A percentile compares a stretch with the other conserved stretches of the same genome.
phyloP scores from a whole-genome alignment of 306 rosid species.

The Malus orientalis region DNA sequence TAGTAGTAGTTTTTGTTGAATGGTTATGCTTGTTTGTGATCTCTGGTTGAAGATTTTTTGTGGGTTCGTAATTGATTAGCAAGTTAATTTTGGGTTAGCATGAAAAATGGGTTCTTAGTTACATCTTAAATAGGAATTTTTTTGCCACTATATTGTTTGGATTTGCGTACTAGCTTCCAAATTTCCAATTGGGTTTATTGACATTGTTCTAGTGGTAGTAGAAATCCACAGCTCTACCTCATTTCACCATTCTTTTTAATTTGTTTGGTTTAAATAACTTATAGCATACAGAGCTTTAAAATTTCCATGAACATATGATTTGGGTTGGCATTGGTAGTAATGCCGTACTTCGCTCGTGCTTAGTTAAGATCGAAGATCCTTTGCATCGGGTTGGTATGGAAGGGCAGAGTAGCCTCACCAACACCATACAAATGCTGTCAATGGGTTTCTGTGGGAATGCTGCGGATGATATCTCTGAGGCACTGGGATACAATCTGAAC shows the following conservation, averaged over 20 bases:
- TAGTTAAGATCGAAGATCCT: not conserved
- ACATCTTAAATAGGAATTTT: no score
- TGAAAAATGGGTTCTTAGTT: not conserved
- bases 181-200: not conserved
- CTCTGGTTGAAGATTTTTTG: not conserved
- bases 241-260: not conserved
- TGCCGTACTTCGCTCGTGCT: slow-evolving; percentile 8
- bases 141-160: no score
- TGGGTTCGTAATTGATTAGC: not conserved
- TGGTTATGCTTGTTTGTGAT: not conserved
- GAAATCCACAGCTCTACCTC: not conserved
- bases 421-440: slow-evolving; percentile 17
- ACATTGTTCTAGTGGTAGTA: not conserved
- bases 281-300: not conserved
- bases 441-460: slow-evolving; percentile 18
- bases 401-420: slow-evolving; percentile 32
- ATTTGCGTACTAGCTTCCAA: not conserved
- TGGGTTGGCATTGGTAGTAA: not conserved
- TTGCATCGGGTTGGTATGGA: slow-evolving; percentile 38
- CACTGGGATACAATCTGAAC: slow-evolving; percentile 26
- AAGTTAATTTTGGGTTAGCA: not conserved
- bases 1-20: no score
- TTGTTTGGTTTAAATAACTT: not conserved
- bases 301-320: not conserved
- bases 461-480: slow-evolving; percentile 23